Evolutionary conservation across 768 basidiomycete species (phyloP), one percentile per base, ranked within the genome.

Genomic region (Naganishia friedmannii): DNA sequence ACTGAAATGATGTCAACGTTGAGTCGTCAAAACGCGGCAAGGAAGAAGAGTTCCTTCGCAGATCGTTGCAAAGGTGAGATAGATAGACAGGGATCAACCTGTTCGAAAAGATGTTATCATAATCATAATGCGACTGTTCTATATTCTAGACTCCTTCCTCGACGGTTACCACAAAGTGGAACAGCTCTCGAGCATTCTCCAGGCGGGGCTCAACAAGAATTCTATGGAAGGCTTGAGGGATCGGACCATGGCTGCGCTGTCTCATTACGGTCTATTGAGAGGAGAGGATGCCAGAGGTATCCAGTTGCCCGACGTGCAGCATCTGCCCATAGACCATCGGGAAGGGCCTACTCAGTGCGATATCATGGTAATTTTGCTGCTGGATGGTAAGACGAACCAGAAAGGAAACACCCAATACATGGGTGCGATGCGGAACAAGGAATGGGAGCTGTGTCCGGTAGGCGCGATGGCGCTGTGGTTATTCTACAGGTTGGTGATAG

Each of bases 301-400:
- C 8, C 57, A 58, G 34, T 21, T 58, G 9, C 57, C 57, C 34
- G 57, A 58, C 57, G 57, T 58, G 17, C 57, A 58, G 21, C n/a
- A 58, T 37, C 6, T 19, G 3, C n/a, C 57, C 15, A 15, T 58
- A 3, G 34, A 58, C 0, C 6, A 26, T 29, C 60, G 60, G 12
- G 39, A 63, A 21, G 42, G 57, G 1, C 57, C 34, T 4, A 58
- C 57, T 39, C n/a, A 15, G 19, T 58, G 34, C 34, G 57, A 58
- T 58, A 23, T 58, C n/a, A n/a, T 23, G 8, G 57, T 58, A 21
- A 39, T 58, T 3, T 6, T 58, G 34, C 37, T 58, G 2, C 57
- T 58, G 4, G 8, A 15, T 23, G 57, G 57, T 39, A 58, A 58
- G n/a, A 58, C 57, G 34, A 58, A 63, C 42, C 37, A 63, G 26